Evolutionary conservation across 495 filamentous ascomycete genomes (phyloP).

Genomic region (Pyrenula aspistea): DNA sequence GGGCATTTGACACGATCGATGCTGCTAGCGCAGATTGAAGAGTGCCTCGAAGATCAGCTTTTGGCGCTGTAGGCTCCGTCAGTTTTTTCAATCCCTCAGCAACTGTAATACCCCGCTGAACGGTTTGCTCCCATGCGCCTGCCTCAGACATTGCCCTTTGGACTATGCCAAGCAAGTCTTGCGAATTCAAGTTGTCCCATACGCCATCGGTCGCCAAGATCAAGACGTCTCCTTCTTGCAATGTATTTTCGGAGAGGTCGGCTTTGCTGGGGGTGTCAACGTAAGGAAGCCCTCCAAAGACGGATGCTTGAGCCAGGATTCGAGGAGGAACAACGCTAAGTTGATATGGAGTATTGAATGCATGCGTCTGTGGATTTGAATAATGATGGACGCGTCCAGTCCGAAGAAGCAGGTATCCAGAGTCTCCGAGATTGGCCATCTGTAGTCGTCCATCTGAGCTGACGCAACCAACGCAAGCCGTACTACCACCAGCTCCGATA

Average conservation of each 20-base stretch:
- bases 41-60: constrained; percentile 17
- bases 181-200: constrained; percentile 90
- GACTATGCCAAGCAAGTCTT: constrained; percentile 71
- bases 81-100: constrained; percentile 38
- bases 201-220: constrained; percentile 90
- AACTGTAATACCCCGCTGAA: constrained; percentile 44
- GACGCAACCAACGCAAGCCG: constrained; percentile 71
- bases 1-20: constrained; percentile 67
- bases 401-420: constrained; percentile 80
- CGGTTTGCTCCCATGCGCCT: constrained; percentile 59
- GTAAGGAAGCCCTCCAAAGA: constrained; percentile 72
- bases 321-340: constrained; percentile 75
- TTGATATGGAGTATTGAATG: constrained; percentile 95
- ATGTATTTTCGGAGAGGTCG: constrained; percentile 55
- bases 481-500: constrained; percentile 77
- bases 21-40: constrained; percentile 70
- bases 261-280: constrained; percentile 77
- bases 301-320: constrained; percentile 59
- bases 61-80: constrained; percentile 24
- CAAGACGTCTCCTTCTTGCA: constrained; percentile 84
- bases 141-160: constrained; percentile 58
- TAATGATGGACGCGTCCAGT: constrained; percentile 70
- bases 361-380: constrained; percentile 83
- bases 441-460: constrained; percentile 58
- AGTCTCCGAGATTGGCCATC: constrained; percentile 93